These are phyloP conservation scores for Candida insectorum DNA, from an alignment of 805 yeast genomes.

Conservation along the genomic window DNA sequence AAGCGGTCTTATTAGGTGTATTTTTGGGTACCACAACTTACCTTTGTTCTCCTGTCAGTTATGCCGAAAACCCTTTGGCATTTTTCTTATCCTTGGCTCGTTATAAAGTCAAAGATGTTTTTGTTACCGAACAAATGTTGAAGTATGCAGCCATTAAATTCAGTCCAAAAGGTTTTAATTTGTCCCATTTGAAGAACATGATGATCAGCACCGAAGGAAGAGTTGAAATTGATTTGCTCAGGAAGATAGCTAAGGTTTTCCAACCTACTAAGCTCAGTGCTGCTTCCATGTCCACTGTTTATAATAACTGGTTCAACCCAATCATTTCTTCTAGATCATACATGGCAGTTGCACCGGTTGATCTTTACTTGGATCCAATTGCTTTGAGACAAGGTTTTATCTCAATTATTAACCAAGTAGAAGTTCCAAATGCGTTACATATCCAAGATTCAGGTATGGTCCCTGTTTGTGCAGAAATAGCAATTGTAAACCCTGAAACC, in stretches of 20 bases:
- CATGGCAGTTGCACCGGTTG: slow-evolving; percentile 84
- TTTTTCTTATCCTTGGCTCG: slow-evolving; percentile 71
- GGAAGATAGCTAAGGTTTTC: slow-evolving; percentile 58
- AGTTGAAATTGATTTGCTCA: slow-evolving; percentile 60
- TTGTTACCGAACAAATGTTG: slow-evolving; percentile 80
- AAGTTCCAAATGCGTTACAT: slow-evolving; percentile 64
- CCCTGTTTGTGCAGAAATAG: slow-evolving; percentile 89
- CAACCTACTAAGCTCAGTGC: slow-evolving; percentile 61
- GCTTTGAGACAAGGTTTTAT: slow-evolving; percentile 89
- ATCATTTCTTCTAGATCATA: slow-evolving; percentile 82
- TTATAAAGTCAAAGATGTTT: slow-evolving; percentile 80
- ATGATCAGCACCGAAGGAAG: slow-evolving; percentile 79
- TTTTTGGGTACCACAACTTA: slow-evolving; percentile 85
- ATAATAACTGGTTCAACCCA: slow-evolving; percentile 77
- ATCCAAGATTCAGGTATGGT: slow-evolving; percentile 95
- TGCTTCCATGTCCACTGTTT: slow-evolving; percentile 72
- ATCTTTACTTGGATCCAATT: slow-evolving; percentile 79
- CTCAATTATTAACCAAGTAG: slow-evolving; percentile 71
- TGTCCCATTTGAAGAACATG: slow-evolving; percentile 69
- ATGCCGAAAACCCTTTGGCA: slow-evolving; percentile 66
- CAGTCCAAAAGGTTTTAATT: slow-evolving; percentile 58
- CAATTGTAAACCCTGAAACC: slow-evolving; percentile 95
- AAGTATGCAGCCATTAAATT: slow-evolving; percentile 62
- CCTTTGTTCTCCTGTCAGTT: slow-evolving; percentile 73
- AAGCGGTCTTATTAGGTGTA: slow-evolving; percentile 78